These are phyloP conservation scores for Nicotiana obtusifolia DNA, from an alignment of 257 asterid genomes.

Conservation along the genomic window DNA sequence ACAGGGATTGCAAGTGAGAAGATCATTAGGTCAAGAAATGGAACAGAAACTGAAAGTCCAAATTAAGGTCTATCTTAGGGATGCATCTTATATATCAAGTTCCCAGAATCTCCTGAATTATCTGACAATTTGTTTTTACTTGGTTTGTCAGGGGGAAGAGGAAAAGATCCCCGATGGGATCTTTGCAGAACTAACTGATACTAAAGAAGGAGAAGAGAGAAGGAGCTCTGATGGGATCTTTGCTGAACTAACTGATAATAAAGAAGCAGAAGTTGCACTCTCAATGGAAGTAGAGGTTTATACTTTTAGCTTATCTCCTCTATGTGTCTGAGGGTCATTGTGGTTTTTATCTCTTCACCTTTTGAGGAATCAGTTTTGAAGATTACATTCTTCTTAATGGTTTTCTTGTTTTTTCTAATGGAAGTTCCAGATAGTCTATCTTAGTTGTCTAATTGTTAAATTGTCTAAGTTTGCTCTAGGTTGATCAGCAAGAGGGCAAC, in stretches of 20 bases:
- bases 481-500: slow-evolving; percentile 43
- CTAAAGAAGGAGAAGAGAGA: slow-evolving; percentile 23
- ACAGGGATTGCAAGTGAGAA: slow-evolving; percentile 33
- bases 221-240: slow-evolving; percentile 28
- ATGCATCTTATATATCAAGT: background rate
- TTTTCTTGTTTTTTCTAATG: background rate
- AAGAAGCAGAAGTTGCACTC: slow-evolving; percentile 32
- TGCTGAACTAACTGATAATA: slow-evolving; percentile 30
- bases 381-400: background rate
- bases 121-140: slow-evolving; percentile 14
- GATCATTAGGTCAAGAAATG: slow-evolving; percentile 57
- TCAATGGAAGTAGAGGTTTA: slow-evolving; percentile 40
- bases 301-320: background rate
- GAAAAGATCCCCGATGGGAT: slow-evolving; percentile 25
- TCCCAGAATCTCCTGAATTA: slow-evolving; percentile 3
- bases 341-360: background rate
- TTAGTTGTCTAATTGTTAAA: background rate
- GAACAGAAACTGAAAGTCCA: slow-evolving; percentile 36
- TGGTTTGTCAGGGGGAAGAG: slow-evolving; percentile 44
- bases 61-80: slow-evolving; percentile 37
- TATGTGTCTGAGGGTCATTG: background rate
- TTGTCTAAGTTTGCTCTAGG: slow-evolving; percentile 11
- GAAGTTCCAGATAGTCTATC: slow-evolving; percentile 3
- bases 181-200: slow-evolving; percentile 32
- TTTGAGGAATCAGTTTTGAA: background rate